Conservation (phyloP, 345 rosid genomes). For the Populus euphratica region DNA sequence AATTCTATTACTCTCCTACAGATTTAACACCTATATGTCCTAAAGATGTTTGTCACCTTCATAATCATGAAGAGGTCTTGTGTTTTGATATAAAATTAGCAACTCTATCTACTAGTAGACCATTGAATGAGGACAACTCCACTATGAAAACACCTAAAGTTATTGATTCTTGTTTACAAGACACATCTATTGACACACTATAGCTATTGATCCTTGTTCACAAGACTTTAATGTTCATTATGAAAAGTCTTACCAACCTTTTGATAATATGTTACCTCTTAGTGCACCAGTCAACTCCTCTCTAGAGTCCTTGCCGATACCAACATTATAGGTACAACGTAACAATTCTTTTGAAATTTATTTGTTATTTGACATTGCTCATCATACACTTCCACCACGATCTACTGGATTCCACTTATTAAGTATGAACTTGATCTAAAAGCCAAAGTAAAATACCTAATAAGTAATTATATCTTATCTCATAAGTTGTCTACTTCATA, state of each 20-base stretch:
- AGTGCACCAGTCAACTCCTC: not conserved
- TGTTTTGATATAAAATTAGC: not conserved
- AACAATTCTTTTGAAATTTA: not conserved
- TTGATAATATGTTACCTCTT: not conserved
- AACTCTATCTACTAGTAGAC: not conserved
- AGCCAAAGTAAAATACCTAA: not conserved
- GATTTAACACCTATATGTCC: not conserved
- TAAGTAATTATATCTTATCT: not conserved
- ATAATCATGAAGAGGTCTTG: not conserved
- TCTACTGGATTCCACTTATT: not conserved
- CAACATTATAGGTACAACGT: not conserved
- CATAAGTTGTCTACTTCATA: not conserved
- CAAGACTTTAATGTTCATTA: not conserved
- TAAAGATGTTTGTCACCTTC: not conserved
- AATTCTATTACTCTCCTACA: too few relatives aligned
- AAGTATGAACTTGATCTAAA: not conserved
- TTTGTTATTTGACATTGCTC: not conserved
- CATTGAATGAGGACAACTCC: not conserved
- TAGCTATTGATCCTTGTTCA: not conserved
- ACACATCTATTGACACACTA: too few relatives aligned
- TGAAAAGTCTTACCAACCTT: not conserved
- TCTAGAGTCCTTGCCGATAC: not conserved
- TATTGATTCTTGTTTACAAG: too few relatives aligned
- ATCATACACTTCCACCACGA: not conserved
- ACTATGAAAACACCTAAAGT: not conserved